Conservation (phyloP, 2,329 filamentous ascomycete genomes). For the Alternaria triticina region DNA sequence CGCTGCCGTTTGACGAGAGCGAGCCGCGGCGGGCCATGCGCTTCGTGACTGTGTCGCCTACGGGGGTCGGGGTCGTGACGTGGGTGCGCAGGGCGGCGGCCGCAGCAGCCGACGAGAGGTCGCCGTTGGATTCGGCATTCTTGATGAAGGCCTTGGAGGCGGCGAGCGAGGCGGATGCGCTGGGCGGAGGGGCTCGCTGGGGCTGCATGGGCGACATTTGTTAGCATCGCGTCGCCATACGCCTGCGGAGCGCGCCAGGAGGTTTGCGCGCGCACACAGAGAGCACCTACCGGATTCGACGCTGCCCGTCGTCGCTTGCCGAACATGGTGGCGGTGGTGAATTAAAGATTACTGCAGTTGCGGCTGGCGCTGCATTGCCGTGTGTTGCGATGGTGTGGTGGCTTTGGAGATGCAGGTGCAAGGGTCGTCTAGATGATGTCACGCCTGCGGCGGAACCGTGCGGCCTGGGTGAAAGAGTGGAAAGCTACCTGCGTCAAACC, state of each 20-base stretch:
- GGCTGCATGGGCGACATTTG: slow-evolving; percentile 34
- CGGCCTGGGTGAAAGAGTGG: slow-evolving; percentile 6
- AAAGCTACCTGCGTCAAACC: slow-evolving; percentile 5
- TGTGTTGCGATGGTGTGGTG: slow-evolving; percentile 7
- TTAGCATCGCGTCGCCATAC: slow-evolving; percentile 25
- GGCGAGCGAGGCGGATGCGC: slow-evolving; percentile 77
- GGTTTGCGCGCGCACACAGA: slow-evolving; percentile 2
- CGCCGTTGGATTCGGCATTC: slow-evolving; percentile 66
- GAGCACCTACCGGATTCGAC: slow-evolving; percentile 43
- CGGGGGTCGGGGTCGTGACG: slow-evolving; percentile 77
- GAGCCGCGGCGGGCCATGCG: slow-evolving; percentile 79
- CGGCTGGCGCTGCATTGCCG: slow-evolving; percentile 32
- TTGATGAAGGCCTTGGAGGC: slow-evolving; percentile 82
- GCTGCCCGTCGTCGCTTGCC: slow-evolving; percentile 37
- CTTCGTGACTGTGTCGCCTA: slow-evolving; percentile 86
- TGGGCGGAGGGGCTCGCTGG: slow-evolving; percentile 55
- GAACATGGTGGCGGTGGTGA: slow-evolving; percentile 38
- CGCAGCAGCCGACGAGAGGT: slow-evolving; percentile 83
- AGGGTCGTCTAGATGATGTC: slow-evolving; percentile 26
- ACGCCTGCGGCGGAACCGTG: slow-evolving; percentile 15
- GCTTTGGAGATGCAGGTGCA: slow-evolving; percentile 11
- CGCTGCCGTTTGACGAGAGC: slow-evolving; percentile 68
- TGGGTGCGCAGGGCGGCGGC: slow-evolving; percentile 82
- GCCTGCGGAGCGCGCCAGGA: neutral
- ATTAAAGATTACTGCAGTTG: slow-evolving; percentile 31